Evolutionary conservation across 805 yeast genomes (phyloP).

Genomic region (Limtongia smithiae): DNA sequence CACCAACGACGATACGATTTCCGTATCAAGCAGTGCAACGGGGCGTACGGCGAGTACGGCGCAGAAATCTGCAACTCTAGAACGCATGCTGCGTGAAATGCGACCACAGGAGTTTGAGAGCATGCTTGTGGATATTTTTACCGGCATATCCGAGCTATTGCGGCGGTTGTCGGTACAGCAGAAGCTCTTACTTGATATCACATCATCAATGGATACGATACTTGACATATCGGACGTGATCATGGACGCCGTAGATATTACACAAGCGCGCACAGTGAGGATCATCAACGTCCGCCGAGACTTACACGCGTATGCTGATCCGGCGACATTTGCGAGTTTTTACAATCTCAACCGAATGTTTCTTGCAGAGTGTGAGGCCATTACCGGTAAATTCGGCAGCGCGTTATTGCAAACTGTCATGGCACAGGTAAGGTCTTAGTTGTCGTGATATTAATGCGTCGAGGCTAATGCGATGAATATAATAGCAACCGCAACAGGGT

Average conservation of each 20-base stretch:
- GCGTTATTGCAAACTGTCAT: constrained; percentile 62
- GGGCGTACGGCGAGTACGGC: constrained; percentile 32
- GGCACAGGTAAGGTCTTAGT: constrained; percentile 16
- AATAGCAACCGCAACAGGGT: no score
- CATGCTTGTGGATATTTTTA: constrained; percentile 59
- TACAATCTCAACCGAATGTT: constrained; percentile 66
- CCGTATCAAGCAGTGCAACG: constrained; percentile 33
- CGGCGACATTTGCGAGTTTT: constrained; percentile 61
- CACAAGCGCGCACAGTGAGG: constrained; percentile 74
- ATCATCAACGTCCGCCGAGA: constrained; percentile 74
- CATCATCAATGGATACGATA: constrained; percentile 45
- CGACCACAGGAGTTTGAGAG: constrained; percentile 71
- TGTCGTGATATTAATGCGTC: no score
- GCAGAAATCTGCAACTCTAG: constrained; percentile 42
- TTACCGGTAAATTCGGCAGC: constrained; percentile 62
- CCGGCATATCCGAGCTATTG: constrained; percentile 66
- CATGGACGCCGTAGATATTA: constrained; percentile 54
- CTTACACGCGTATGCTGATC: constrained; percentile 54
- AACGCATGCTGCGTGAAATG: constrained; percentile 55
- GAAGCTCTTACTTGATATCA: constrained; percentile 68
- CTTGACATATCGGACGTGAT: constrained; percentile 41
- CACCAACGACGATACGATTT: constrained; percentile 38
- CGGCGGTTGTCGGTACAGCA: constrained; percentile 75
- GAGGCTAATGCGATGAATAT: no score
- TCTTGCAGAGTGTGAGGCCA: constrained; percentile 75